Percentiles rank a stretch among this genome's conserved stretches.
These are phyloP conservation scores for Thraustochytrium sp. DNA, from an alignment of 352 stramenopile species.

Conservation along the genomic window DNA sequence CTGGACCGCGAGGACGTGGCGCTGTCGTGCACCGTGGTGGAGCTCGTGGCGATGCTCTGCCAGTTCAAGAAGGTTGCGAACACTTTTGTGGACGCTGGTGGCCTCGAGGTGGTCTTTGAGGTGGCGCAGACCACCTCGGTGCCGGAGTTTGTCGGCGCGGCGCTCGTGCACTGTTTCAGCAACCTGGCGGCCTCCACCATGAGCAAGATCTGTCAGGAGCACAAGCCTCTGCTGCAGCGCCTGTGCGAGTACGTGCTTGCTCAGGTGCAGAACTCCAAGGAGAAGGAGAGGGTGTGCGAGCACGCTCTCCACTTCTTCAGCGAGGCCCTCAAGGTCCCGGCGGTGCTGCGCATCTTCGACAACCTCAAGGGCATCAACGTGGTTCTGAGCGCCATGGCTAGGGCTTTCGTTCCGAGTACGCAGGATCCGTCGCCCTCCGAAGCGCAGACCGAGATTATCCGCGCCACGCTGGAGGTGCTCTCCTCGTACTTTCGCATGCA, in stretches of 20 bases:
- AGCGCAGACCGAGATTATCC: neutral
- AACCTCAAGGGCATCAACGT: neutral
- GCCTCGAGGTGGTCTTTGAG: neutral
- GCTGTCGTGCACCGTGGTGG: neutral
- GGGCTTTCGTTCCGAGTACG: neutral
- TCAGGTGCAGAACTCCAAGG: neutral
- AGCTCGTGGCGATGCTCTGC: neutral
- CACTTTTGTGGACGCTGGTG: slow-evolving; percentile 13
- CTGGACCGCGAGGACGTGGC: neutral
- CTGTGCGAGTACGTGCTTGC: slow-evolving; percentile 25
- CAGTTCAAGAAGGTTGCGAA: slow-evolving; percentile 30
- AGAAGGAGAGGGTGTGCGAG: neutral
- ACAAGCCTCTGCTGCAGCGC: neutral
- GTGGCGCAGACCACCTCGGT: neutral
- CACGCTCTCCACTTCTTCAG: slow-evolving; percentile 20
- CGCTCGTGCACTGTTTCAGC: neutral
- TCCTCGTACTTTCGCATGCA: slow-evolving; percentile 29
- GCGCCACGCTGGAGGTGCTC: neutral
- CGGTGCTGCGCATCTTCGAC: slow-evolving; percentile 38
- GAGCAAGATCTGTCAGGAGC: slow-evolving; percentile 12
- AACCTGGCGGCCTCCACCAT: neutral
- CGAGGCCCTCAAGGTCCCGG: slow-evolving; percentile 23
- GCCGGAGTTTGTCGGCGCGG: neutral
- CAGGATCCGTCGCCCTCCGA: neutral
- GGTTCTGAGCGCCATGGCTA: slow-evolving; percentile 4